phyloP scores from a whole-genome alignment of 208 protist genomes.

The Acanthamoeba castellanii region DNA sequence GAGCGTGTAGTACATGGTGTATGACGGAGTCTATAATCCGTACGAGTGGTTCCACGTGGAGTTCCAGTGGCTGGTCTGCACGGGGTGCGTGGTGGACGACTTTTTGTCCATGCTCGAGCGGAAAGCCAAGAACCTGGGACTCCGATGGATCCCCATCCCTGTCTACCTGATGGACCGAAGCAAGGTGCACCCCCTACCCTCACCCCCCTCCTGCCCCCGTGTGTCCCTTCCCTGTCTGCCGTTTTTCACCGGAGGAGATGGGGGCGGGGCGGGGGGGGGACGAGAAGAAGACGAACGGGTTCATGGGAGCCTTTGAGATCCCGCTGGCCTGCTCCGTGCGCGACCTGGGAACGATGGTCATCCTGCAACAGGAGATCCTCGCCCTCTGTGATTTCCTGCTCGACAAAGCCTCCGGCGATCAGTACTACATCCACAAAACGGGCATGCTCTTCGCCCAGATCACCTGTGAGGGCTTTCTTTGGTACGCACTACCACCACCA shows the following conservation, averaged over 20 bases:
- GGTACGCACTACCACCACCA: not conserved
- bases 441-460: slow-evolving; percentile 79
- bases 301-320: slow-evolving; percentile 32
- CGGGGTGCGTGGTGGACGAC: slow-evolving; percentile 84
- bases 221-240: not conserved
- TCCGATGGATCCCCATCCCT: slow-evolving; percentile 73
- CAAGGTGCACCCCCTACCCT: not conserved
- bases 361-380: slow-evolving; percentile 72
- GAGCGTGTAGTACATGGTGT: slow-evolving; percentile 54
- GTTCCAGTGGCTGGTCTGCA: slow-evolving; percentile 84
- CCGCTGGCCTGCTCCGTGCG: slow-evolving; percentile 43
- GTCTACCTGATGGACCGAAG: slow-evolving; percentile 68
- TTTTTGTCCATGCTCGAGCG: slow-evolving; percentile 75
- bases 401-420: slow-evolving; percentile 53
- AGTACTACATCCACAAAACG: slow-evolving; percentile 80
- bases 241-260: too few relatives aligned
- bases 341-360: slow-evolving; percentile 70
- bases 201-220: not conserved
- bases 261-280: too few relatives aligned
- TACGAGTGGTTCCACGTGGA: slow-evolving; percentile 78
- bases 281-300: slow-evolving; percentile 46
- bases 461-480: slow-evolving; percentile 80
- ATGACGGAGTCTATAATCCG: slow-evolving; percentile 69
- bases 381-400: slow-evolving; percentile 64
- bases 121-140: slow-evolving; percentile 80